Conservation (phyloP, 2,329 filamentous ascomycete species). For the Penicillium sp. region DNA sequence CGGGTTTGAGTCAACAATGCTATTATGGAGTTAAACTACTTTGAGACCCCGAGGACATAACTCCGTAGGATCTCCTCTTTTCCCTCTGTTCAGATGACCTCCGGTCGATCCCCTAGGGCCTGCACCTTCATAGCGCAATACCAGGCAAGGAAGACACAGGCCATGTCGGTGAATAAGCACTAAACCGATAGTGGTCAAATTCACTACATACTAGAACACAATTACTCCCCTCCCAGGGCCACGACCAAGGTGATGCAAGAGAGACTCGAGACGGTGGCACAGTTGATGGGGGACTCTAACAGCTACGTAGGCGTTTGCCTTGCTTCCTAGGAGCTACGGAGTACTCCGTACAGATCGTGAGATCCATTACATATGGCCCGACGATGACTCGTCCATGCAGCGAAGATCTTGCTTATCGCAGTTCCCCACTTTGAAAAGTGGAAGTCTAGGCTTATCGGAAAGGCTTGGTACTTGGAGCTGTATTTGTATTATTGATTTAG, state of each 20-base stretch:
- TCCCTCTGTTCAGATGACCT: conserved; percentile 49
- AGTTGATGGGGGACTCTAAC: conserved; percentile 72
- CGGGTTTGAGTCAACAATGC: background rate
- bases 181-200: conserved; percentile 45
- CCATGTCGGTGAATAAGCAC: conserved; percentile 53
- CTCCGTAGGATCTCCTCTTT: too few species aligned
- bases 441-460: background rate
- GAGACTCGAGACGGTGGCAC: conserved; percentile 61
- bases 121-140: conserved; percentile 65
- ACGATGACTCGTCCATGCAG: conserved; percentile 3
- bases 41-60: conserved; percentile 5
- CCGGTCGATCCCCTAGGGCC: conserved; percentile 63
- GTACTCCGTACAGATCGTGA: background rate
- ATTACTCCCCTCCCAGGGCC: conserved; percentile 58
- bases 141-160: conserved; percentile 67
- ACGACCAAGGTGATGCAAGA: conserved; percentile 68
- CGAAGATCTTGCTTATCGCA: conserved; percentile 16
- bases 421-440: conserved; percentile 6
- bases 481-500: background rate
- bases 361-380: background rate
- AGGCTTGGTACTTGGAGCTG: background rate
- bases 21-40: background rate
- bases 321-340: too few species aligned
- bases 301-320: too few species aligned
- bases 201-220: conserved; percentile 69